Conservation (phyloP, 176 grass and related monocot species). For the Carex parvula region DNA sequence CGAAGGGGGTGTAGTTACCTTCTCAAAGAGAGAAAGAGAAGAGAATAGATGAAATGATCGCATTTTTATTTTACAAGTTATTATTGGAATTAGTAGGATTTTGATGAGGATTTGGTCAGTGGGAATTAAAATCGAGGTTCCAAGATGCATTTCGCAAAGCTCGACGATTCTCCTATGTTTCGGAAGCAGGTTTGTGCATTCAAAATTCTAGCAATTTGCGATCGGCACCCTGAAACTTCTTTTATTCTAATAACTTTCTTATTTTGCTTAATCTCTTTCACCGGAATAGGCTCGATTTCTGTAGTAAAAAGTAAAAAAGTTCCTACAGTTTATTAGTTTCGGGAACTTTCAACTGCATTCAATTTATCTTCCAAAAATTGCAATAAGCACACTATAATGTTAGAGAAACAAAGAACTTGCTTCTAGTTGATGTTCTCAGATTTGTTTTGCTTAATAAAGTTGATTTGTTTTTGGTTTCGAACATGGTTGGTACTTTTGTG, state of each 20-base stretch:
- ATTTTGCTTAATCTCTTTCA: conserved; percentile 17
- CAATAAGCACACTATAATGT: background rate
- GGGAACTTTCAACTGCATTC: background rate
- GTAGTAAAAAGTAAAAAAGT: background rate
- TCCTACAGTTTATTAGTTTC: background rate
- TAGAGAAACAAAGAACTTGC: background rate
- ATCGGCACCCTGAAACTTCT: background rate
- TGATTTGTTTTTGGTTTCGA: background rate
- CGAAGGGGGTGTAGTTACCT: background rate
- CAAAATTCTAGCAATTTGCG: background rate
- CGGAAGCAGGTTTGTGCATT: conserved; percentile 68
- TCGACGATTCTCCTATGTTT: conserved; percentile 99
- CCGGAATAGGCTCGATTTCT: conserved; percentile 11
- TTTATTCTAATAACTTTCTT: background rate
- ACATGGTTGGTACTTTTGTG: background rate
- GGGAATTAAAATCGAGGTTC: conserved; percentile 16
- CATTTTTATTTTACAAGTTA: background rate
- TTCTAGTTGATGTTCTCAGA: background rate
- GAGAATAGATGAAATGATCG: background rate
- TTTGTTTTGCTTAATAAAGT: background rate
- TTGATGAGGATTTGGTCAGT: conserved; percentile 39
- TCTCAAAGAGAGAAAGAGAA: background rate
- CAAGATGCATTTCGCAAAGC: conserved; percentile 85
- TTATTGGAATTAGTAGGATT: background rate
- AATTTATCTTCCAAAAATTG: background rate